phyloP scores from a whole-genome alignment of 2,329 filamentous ascomycete species.

The Trichoderma oligosporum region DNA sequence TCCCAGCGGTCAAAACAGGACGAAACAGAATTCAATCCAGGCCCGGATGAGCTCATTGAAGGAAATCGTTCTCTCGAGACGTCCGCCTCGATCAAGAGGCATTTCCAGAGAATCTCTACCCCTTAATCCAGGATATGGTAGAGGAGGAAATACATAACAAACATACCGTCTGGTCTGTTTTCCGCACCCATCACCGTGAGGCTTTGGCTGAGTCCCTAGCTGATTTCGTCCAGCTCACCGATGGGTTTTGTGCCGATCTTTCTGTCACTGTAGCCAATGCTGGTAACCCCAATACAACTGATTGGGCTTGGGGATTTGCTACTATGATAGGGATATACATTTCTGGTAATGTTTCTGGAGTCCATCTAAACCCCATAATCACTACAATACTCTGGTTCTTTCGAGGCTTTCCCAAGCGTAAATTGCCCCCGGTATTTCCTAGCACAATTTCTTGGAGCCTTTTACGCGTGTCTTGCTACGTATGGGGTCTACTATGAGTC shows the following conservation, averaged over 20 bases:
- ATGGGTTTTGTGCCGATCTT: conserved; percentile 3
- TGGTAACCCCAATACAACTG: conserved; percentile 3
- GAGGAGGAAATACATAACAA: conserved; percentile 8
- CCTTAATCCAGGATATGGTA: background rate
- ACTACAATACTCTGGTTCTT: conserved; percentile 3
- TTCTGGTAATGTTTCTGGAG: conserved; percentile 5
- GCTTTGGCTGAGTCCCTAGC: background rate
- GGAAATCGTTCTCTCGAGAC: background rate
- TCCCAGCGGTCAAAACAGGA: background rate
- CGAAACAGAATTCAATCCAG: background rate
- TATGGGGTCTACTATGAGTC: conserved; percentile 8
- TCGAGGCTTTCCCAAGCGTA: conserved; percentile 5
- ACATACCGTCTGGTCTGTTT: conserved; percentile 2
- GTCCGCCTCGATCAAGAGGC: conserved; percentile 3
- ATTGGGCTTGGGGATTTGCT: conserved; percentile 9
- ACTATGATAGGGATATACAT: conserved; percentile 11
- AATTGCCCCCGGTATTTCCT: conserved; percentile 6
- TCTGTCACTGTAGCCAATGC: conserved; percentile 3
- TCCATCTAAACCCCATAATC: background rate
- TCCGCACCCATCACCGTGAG: background rate
- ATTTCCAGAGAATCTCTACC: conserved; percentile 1
- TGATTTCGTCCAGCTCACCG: background rate
- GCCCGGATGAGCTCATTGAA: background rate
- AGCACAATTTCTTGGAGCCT: background rate
- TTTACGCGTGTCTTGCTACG: background rate